phyloP scores from a whole-genome alignment of 495 filamentous ascomycete species.

The Cryomyces antarcticus region DNA sequence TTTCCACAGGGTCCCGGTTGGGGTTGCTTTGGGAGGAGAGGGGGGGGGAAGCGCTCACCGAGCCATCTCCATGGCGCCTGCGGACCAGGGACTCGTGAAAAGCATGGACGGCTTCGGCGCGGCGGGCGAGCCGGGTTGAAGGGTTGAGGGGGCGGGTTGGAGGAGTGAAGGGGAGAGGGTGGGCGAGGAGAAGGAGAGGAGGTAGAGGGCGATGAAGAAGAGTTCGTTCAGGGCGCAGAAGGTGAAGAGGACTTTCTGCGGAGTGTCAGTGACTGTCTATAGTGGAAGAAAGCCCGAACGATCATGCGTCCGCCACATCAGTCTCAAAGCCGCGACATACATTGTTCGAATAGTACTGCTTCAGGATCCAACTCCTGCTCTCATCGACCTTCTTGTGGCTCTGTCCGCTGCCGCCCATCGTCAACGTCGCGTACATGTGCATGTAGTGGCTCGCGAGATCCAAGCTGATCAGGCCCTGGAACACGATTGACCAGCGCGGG shows the following conservation, averaged over 20 bases:
- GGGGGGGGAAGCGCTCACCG: constrained; percentile 17
- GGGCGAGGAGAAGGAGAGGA: constrained; percentile 87
- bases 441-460: constrained; percentile 94
- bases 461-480: constrained; percentile 78
- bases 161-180: constrained; percentile 68
- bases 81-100: constrained; percentile 70
- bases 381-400: constrained; percentile 91
- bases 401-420: constrained; percentile 54
- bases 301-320: not conserved
- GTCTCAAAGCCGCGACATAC: constrained; percentile 27
- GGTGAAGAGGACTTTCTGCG: constrained; percentile 71
- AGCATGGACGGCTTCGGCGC: constrained; percentile 42
- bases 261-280: not conserved
- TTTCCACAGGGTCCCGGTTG: no score
- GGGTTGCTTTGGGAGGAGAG: not conserved
- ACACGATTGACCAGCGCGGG: constrained; percentile 77
- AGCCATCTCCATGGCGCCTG: constrained; percentile 77
- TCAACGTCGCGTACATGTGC: constrained; percentile 88
- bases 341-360: constrained; percentile 91
- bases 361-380: constrained; percentile 57
- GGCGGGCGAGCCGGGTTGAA: constrained; percentile 44
- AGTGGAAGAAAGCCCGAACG: no score
- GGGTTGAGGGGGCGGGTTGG: constrained; percentile 26
- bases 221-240: constrained; percentile 81
- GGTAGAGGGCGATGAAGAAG: constrained; percentile 95